phyloP scores from a whole-genome alignment of 2,329 filamentous ascomycete genomes.

The Venturiaceae sp. region DNA sequence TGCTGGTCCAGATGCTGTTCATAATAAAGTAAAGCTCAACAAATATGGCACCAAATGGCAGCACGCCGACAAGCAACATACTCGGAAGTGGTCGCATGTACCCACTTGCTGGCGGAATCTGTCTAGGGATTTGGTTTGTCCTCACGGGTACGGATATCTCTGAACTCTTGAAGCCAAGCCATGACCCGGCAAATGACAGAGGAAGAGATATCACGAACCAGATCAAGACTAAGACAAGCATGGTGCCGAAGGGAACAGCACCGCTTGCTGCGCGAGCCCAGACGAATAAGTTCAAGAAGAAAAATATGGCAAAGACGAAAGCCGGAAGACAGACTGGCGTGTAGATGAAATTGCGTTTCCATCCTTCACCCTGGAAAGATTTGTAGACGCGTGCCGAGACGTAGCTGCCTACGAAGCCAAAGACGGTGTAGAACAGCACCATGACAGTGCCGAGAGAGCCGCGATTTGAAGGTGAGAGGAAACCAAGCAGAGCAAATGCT shows the following conservation, averaged over 20 bases:
- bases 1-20: conserved; percentile 97
- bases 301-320: conserved; percentile 80
- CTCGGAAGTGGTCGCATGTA: conserved; percentile 83
- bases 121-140: conserved; percentile 95
- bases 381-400: conserved; percentile 88
- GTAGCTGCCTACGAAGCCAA: conserved; percentile 89
- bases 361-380: conserved; percentile 79
- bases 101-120: conserved; percentile 76
- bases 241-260: conserved; percentile 91
- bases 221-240: conserved; percentile 85
- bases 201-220: conserved; percentile 98
- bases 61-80: conserved; percentile 82
- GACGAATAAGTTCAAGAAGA: conserved; percentile 90
- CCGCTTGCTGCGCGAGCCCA: conserved; percentile 90
- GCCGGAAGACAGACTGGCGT: conserved; percentile 81
- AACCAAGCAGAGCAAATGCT: conserved; percentile 83
- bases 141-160: conserved; percentile 72
- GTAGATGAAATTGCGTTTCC: conserved; percentile 86
- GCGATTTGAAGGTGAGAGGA: conserved; percentile 90
- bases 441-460: conserved; percentile 90
- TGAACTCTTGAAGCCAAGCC: conserved; percentile 72
- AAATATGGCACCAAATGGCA: conserved; percentile 94
- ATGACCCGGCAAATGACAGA: conserved; percentile 80
- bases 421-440: conserved; percentile 84
- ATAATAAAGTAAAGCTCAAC: conserved; percentile 99